Base-by-base conservation (phyloP, 768 basidiomycete species). In the Brasilioporus rufonigricans region DNA sequence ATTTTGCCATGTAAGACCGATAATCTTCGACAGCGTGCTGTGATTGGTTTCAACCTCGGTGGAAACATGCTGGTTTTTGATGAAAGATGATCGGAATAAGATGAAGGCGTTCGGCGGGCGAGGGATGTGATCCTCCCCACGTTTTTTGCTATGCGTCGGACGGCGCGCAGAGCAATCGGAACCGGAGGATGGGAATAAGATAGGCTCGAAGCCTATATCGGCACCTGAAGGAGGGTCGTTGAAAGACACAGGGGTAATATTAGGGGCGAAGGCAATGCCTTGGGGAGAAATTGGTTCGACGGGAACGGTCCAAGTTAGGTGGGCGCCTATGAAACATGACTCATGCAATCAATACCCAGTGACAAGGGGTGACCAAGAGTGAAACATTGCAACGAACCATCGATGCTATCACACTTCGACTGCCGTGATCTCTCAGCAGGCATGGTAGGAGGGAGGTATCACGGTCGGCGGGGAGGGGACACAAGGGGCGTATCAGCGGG, bases 31-130 rank as follows among this genome's bases (percentile, higher is more conserved):
- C 18, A 91, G 75, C 4, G 89, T 90, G 61, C 85, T 86, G 73
- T 90, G 89, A 67, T 87, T 90, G 29, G 87, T 87, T 75, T 91
- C 89, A 56, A 91, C 84, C 48, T 80, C 83, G 9, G 85, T 81
- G 10, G 87, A 84, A 59, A 91, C 87, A 61, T 87, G 86, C 62
- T 88, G 85, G 61, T 76, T 80, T 73, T 87, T 88, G 69, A 91
- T 88, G 71, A 91, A 91, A 0, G 86, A 85, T 0, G 87, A 88
- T 57, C 89, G 85, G 77, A 91, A 92, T 63, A 92, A 80, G 65
- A 91, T 92, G 74, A 92, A 92, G 24, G 89, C 90, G 64, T 92
- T 91, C 2, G 89, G 87, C 2, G 89, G 89, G 40, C 89, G 87
- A 18, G 89, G 89, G 58, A 92, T 88, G 67, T 91, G 87, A 59